A percentile compares a stretch with the other conserved stretches of the same genome.
phyloP scores from a whole-genome alignment of 768 basidiomycete species.

The Arthromyces matolae region DNA sequence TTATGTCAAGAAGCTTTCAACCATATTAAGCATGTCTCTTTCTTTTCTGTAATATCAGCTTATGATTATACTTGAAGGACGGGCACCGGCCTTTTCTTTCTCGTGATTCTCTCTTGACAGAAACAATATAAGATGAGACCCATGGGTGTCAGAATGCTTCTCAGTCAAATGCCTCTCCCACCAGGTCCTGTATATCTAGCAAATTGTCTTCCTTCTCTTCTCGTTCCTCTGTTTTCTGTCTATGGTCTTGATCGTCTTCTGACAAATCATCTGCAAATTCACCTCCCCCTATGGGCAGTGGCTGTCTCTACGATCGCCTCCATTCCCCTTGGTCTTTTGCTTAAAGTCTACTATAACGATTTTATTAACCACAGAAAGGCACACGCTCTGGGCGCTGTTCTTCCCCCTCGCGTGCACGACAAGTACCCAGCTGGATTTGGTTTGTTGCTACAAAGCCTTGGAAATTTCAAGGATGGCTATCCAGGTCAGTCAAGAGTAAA shows the following conservation, averaged over 20 bases:
- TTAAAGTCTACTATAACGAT: slow-evolving; percentile 17
- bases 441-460: slow-evolving; percentile 16
- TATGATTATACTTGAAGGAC: neutral
- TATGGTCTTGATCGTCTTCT: slow-evolving; percentile 11
- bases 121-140: neutral
- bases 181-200: slow-evolving; percentile 18
- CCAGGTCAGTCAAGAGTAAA: slow-evolving; percentile 24
- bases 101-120: slow-evolving; percentile 11
- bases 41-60: neutral
- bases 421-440: slow-evolving; percentile 24
- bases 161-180: slow-evolving; percentile 14
- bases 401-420: slow-evolving; percentile 28
- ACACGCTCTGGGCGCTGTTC: slow-evolving; percentile 27
- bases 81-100: neutral
- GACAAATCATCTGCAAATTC: neutral
- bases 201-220: slow-evolving; percentile 11
- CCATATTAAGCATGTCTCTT: no score
- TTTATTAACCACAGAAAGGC: slow-evolving; percentile 24
- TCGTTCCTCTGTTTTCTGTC: slow-evolving; percentile 12
- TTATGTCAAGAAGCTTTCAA: no score
- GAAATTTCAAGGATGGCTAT: slow-evolving; percentile 28
- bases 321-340: slow-evolving; percentile 13
- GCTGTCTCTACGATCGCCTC: slow-evolving; percentile 6
- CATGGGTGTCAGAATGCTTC: neutral
- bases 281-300: slow-evolving; percentile 14